A percentile compares a stretch with the other conserved stretches of the same genome.
These are phyloP conservation scores for Domatiomyces catenatus DNA, from an alignment of 2,329 filamentous ascomycete species.

Conservation along the genomic window DNA sequence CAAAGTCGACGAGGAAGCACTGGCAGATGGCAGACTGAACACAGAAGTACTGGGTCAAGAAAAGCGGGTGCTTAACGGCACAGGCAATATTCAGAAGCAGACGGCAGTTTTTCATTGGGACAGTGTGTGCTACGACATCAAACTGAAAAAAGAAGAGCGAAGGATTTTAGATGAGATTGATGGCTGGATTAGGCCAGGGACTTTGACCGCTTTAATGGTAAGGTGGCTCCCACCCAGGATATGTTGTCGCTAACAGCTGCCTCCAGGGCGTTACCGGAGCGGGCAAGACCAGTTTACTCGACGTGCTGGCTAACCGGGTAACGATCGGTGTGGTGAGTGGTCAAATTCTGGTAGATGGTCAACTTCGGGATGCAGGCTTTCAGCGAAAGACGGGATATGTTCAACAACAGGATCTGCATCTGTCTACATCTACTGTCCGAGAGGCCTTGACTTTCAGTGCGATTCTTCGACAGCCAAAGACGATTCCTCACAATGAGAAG, in stretches of 20 bases:
- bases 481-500: slow-evolving; percentile 58
- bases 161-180: slow-evolving; percentile 73
- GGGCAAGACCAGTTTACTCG: slow-evolving; percentile 78
- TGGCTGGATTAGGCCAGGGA: slow-evolving; percentile 87
- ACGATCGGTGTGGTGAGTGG: slow-evolving; percentile 80
- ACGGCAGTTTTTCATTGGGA: slow-evolving; percentile 75
- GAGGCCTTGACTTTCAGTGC: slow-evolving; percentile 80
- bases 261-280: slow-evolving; percentile 58
- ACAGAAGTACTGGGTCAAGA: neutral
- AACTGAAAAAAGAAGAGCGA: slow-evolving; percentile 60
- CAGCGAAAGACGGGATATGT: slow-evolving; percentile 86
- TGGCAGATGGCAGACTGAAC: neutral
- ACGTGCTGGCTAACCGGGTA: slow-evolving; percentile 69
- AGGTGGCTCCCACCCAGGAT: neutral
- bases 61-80: neutral
- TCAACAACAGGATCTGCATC: slow-evolving; percentile 80
- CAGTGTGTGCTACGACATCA: slow-evolving; percentile 66
- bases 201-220: slow-evolving; percentile 72
- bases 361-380: slow-evolving; percentile 60
- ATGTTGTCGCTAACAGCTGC: neutral
- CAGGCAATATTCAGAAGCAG: slow-evolving; percentile 41
- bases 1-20: slow-evolving; percentile 16
- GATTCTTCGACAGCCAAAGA: slow-evolving; percentile 63
- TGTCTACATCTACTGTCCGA: slow-evolving; percentile 68
- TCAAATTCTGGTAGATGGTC: slow-evolving; percentile 66